A percentile compares a stretch with the other conserved stretches of the same genome.
phyloP scores from a whole-genome alignment of 306 rosid genomes.

The Castanospermum australe region DNA sequence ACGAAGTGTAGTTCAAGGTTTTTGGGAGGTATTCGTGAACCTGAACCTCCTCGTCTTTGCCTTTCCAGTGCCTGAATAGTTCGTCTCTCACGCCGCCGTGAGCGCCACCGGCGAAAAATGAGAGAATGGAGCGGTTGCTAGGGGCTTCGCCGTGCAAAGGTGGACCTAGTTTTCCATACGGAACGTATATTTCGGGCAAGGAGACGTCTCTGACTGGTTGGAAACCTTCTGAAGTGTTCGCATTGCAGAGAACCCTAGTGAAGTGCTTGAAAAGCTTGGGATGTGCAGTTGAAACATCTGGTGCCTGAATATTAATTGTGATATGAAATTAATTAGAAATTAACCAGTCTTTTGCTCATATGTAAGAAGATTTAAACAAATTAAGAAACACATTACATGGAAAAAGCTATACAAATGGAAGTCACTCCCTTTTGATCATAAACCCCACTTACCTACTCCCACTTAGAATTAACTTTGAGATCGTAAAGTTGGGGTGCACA shows the following conservation, averaged over 20 bases:
- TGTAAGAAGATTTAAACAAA: too few species aligned
- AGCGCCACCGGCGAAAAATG: constrained; percentile 27
- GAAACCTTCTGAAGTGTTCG: constrained; percentile 32
- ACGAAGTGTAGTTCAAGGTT: background rate
- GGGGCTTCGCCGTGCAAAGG: background rate
- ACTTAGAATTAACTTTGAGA: too few species aligned
- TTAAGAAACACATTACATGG: background rate
- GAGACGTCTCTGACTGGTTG: constrained; percentile 18
- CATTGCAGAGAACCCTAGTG: constrained; percentile 28
- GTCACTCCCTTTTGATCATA: too few species aligned
- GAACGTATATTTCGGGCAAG: constrained; percentile 24
- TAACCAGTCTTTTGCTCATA: too few species aligned
- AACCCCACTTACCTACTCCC: too few species aligned
- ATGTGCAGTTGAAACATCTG: constrained; percentile 6
- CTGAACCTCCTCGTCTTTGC: background rate
- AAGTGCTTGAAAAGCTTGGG: constrained; percentile 22
- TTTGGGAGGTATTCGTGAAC: constrained; percentile 26
- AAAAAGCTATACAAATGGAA: too few species aligned
- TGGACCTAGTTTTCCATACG: background rate
- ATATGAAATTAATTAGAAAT: too few species aligned
- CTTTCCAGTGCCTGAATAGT: constrained; percentile 10
- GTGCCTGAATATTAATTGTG: constrained; percentile 24
- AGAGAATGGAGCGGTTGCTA: background rate
- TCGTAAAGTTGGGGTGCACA: too few species aligned
- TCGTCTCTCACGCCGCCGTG: constrained; percentile 14